These are phyloP conservation scores for Globisporangium cylindrosporum DNA, from an alignment of 352 stramenopile genomes.

Conservation along the genomic window DNA sequence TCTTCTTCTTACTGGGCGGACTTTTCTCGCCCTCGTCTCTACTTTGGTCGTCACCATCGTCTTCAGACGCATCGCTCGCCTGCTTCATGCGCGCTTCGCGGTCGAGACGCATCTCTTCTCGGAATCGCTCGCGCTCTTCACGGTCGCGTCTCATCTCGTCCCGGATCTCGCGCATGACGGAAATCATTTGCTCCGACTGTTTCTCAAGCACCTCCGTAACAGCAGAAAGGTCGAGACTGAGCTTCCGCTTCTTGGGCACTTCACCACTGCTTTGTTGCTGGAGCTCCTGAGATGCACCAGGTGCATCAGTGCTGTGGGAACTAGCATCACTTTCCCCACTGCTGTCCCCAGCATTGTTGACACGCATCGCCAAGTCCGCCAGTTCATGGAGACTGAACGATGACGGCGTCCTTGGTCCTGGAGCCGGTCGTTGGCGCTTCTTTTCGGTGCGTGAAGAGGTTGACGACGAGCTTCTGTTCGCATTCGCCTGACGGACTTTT, in stretches of 20 bases:
- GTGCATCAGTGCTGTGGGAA: not conserved
- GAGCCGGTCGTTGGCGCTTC: not conserved
- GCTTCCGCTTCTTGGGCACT: not conserved
- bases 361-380: conserved; percentile 12
- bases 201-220: conserved; percentile 7
- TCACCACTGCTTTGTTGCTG: not conserved
- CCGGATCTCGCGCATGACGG: conserved; percentile 13
- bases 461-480: not conserved
- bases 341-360: conserved; percentile 5
- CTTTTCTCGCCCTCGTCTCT: not conserved
- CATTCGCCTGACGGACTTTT: not conserved
- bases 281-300: not conserved
- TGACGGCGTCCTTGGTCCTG: not conserved
- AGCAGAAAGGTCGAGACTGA: not conserved
- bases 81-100: conserved; percentile 4
- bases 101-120: conserved; percentile 13
- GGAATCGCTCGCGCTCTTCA: conserved; percentile 7
- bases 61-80: not conserved
- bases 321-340: not conserved
- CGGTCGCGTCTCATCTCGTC: conserved; percentile 15
- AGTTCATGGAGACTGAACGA: conserved; percentile 11
- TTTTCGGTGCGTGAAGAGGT: not conserved
- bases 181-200: conserved; percentile 14
- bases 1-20: conserved; percentile 4
- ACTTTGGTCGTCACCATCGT: not conserved